A percentile compares a stretch with the other conserved stretches of the same genome.
phyloP scores from a whole-genome alignment of 1,284 basidiomycete species.

The Gomphus bonarii region DNA sequence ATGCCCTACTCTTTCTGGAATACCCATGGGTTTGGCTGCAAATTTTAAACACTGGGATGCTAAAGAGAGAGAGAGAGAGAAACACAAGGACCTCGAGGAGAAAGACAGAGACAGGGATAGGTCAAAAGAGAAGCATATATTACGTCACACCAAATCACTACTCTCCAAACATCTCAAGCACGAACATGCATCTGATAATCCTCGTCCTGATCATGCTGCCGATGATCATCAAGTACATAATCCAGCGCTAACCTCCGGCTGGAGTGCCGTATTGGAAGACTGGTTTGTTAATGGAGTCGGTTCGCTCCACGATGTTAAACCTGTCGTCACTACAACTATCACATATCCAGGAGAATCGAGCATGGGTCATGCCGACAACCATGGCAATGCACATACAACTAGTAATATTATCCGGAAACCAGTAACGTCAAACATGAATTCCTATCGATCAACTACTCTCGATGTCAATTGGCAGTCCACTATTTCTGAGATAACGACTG shows the following conservation, averaged over 20 bases:
- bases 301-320: constrained; percentile 13
- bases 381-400: not conserved
- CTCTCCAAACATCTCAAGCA: constrained; percentile 22
- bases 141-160: not conserved
- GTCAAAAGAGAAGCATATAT: constrained; percentile 16
- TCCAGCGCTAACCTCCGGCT: constrained; percentile 32
- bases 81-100: constrained; percentile 28
- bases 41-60: constrained; percentile 44
- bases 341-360: not conserved
- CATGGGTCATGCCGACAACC: not conserved
- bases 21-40: constrained; percentile 69
- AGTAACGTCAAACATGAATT: not conserved
- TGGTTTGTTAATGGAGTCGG: constrained; percentile 49
- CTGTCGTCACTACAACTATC: constrained; percentile 5
- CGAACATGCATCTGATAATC: constrained; percentile 22
- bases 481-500: constrained; percentile 18
- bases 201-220: constrained; percentile 15
- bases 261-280: constrained; percentile 65
- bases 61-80: constrained; percentile 32
- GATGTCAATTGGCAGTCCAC: constrained; percentile 13
- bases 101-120: constrained; percentile 26
- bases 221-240: constrained; percentile 12
- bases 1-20: constrained; percentile 67
- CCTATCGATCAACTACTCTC: constrained; percentile 4
- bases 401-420: not conserved